Base-by-base conservation (phyloP, 176 grass and related monocot species). In the Phragmites australis region DNA sequence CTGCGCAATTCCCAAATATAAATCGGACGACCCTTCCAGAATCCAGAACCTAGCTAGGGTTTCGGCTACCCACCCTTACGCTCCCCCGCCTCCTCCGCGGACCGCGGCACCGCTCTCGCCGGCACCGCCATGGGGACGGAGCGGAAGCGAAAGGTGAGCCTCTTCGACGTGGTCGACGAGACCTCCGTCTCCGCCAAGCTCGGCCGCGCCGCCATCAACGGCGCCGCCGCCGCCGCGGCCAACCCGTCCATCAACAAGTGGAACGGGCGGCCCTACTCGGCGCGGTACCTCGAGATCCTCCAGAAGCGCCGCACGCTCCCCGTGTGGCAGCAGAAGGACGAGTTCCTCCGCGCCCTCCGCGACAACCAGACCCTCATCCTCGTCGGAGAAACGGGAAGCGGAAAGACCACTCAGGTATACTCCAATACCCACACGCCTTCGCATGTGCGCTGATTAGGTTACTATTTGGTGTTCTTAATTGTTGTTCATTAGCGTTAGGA, bases 251-350 rank as follows among this genome's bases (percentile, higher is more conserved):
- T 89, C 64, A 99, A 93, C 65, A 78, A 78, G 68, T 99, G 96
- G 96, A 99, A 81, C 70, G 92, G 92, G 26, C 84, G 92, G 53
- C 90, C 92, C 29, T 95, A 95, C 68, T 88, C 96, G 26, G 70
- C 81, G 26, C 85, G 92, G 32, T 95, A 89, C 76, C 74, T 83
- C 6, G 96, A 99, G 81, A 99, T 99, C 80, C 73, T 95, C 47
- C 90, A 94, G 88, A 99, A 99, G 80, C 85, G 92, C 78, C 85
- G 83, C 44, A 86, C 88, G 39, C 92, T 99, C 13, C 96, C 96
- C 15, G 96, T 99, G 30, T 99, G 96, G 96, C 96, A 95, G 68
- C 96, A 99, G 79, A 99, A 99, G 80, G 92, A 99, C 1, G 96
- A 95, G 27, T 99, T 99, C 31, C 81, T 95, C 83, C 64, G 80